Conservation (phyloP, 371 early-diverging fungal species). For the Lichtheimia hyalospora region DNA sequence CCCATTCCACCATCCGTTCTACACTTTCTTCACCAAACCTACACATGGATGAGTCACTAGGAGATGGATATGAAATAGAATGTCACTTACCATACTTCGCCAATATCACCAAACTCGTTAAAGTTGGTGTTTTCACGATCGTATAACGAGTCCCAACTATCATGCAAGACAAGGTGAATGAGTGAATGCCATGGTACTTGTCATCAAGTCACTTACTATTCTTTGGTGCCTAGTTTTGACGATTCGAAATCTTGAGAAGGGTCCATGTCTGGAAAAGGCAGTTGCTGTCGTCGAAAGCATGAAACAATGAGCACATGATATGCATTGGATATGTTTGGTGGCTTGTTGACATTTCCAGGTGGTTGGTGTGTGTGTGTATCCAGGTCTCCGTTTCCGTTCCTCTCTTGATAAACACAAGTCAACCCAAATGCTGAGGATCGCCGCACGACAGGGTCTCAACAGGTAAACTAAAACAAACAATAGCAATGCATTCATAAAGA, state of each 20-base stretch:
- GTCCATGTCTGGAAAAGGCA: neutral
- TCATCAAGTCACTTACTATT: too few relatives aligned
- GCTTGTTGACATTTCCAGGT: too few relatives aligned
- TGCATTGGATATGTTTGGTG: too few relatives aligned
- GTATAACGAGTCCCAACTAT: constrained; percentile 84
- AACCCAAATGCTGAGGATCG: neutral
- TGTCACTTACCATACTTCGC: constrained; percentile 73
- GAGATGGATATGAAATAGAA: neutral
- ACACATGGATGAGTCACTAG: neutral
- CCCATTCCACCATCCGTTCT: constrained; percentile 85
- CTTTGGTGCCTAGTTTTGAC: constrained; percentile 76
- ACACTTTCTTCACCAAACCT: constrained; percentile 88
- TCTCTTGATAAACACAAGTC: too few relatives aligned
- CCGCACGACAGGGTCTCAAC: neutral
- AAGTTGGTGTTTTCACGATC: constrained; percentile 79
- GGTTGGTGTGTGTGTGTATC: too few relatives aligned
- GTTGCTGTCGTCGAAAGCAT: too few relatives aligned
- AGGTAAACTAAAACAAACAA: neutral
- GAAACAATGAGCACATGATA: too few relatives aligned
- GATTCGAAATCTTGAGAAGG: constrained; percentile 60
- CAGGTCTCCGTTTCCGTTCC: too few relatives aligned
- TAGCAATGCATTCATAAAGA: neutral
- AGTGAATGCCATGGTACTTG: too few relatives aligned
- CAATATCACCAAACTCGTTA: constrained; percentile 81
- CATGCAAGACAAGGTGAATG: neutral